A percentile compares a stretch with the other conserved stretches of the same genome.
These are phyloP conservation scores for Craterostigma plantagineum DNA, from an alignment of 257 asterid species.

Conservation along the genomic window DNA sequence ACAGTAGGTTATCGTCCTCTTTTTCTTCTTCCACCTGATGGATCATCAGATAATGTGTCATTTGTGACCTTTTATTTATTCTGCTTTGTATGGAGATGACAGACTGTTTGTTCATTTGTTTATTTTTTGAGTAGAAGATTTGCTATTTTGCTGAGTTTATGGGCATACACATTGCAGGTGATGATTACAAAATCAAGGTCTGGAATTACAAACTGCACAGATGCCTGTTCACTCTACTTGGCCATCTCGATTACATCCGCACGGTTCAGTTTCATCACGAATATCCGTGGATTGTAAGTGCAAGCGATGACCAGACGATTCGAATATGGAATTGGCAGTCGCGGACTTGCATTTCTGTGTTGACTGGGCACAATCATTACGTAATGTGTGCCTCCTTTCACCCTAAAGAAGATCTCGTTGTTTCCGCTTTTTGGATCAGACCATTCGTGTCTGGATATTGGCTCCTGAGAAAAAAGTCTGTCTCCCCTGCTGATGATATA, in stretches of 20 bases:
- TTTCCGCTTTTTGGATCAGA: constrained; percentile 95
- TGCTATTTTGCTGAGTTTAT: no score
- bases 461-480: constrained; percentile 86
- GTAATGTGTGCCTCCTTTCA: constrained; percentile 96
- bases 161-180: no score
- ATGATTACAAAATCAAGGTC: constrained; percentile 93
- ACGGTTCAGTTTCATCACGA: constrained; percentile 97
- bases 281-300: constrained; percentile 95
- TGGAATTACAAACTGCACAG: constrained; percentile 95
- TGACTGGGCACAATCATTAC: constrained; percentile 95
- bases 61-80: no score
- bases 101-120: no score
- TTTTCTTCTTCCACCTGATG: no score
- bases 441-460: constrained; percentile 95
- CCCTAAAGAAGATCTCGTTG: constrained; percentile 93
- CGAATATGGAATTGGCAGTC: constrained; percentile 99
- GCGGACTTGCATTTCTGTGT: constrained; percentile 79
- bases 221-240: constrained; percentile 87
- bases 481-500: constrained; percentile 96
- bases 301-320: constrained; percentile 96
- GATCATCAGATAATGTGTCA: no score
- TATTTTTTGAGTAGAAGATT: not conserved
- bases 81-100: no score
- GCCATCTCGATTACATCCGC: constrained; percentile 93
- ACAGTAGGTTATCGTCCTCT: no score